Base-by-base conservation (phyloP, 2,329 filamentous ascomycete species). In the Sporothrix phasma region DNA sequence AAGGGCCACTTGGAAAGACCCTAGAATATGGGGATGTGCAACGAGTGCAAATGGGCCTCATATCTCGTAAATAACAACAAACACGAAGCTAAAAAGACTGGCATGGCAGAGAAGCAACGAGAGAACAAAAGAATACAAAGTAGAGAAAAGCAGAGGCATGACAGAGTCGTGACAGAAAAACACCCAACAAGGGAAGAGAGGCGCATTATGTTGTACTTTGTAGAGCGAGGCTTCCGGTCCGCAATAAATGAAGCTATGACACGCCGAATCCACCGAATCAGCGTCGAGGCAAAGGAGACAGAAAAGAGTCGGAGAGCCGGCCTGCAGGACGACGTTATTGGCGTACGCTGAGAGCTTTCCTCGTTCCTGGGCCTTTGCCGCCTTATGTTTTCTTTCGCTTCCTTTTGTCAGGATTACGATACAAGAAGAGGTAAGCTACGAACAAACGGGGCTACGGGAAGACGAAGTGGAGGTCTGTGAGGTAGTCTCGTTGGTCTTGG, bases 251-350 rank as follows among this genome's bases (percentile, higher is more conserved):
- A 37, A 54, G 31, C 29, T 37, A 54, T 54, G 51, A 54, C 31
- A 54, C 51, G 49, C 49, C 15, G 56, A 59, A 59, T 45, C 56
- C 39, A 59, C 39, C 56, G 56, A 59, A 59, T 45, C 39, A 59
- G 39, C 41, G 56, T 59, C 39, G 56, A 59, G 56, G 17, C 58
- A 61, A 47, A 61, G 31, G 6, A 39, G n/a, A 26, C 5, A 13
- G 7, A 13, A 41, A 10, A 58, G 11, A 41, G 34, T 3, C 24
- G 24, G 15, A 51, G 13, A 46, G 2, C n/a, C n/a, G 31, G 17
- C 29, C 22, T 37, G 37, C 22, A 54, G 24, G 29, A 29, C 8
- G 8, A 13, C 22, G 34, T n/a, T n/a, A n/a, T n/a, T n/a, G n/a
- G n/a, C n/a, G n/a, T n/a, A n/a, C n/a, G 29, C 31, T 58, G 31